Evolutionary conservation across 164 flowering plant genomes (phyloP), one percentile per base, ranked within the genome.

Genomic region (Vitis riparia): DNA sequence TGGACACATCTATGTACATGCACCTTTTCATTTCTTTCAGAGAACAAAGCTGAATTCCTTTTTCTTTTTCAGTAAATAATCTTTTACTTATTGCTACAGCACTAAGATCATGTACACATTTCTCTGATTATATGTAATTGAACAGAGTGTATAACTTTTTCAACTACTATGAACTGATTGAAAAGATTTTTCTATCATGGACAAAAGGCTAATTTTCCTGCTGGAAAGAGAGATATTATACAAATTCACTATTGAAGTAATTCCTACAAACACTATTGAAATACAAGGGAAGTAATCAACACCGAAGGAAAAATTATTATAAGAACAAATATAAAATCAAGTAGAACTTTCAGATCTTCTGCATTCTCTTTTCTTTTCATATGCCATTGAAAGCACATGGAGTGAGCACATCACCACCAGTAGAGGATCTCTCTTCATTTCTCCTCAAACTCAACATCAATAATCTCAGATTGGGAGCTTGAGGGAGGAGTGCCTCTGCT

Each of bases 381-480:
- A 27, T 14, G 16, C 49, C 48, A 47, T 48, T n/a, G 19, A 47
- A 32, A 14, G 16, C 4, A 3, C 49, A 3, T 37, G 17, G 9
- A 62, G 9, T 44, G 9, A 64, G 66, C 23, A 16, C 55, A 13
- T 52, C 73, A 7, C n/a, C 72, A 5, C 10, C 50, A 15, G 8
- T 63, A 9, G 23, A 51, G 4, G 32, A 23, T 37, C 11, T 44
- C 60, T 66, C 44, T 19, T 87, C 80, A 93, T 82, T 86, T 91
- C 78, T 90, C 97, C 71, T 94, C 97, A 53, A 89, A 92, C 62
- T 94, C 98, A 23, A 92, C 87, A 76, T 94, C 98, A 17, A 94
- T 94, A 13, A 94, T 80, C 62, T 89, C 85, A 32, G 88, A 86
- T 11, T 83, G 73, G 7, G 92, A 81, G 47, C 80, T 82, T 62